Base-by-base conservation (phyloP, 2,329 filamentous ascomycete species). In the Gnomoniopsis sp. region DNA sequence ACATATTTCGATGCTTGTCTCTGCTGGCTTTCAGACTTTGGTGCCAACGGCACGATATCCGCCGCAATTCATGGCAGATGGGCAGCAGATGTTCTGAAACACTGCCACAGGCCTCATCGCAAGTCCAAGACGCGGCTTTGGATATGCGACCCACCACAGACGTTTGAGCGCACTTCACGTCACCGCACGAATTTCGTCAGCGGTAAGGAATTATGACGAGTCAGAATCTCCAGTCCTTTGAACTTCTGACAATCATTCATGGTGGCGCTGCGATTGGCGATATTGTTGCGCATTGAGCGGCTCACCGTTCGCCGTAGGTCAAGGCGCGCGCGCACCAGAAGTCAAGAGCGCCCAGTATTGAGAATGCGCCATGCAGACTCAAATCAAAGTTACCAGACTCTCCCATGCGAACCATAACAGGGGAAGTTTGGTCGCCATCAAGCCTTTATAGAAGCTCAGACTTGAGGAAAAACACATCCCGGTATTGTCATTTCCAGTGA, bases 401-500 rank as follows among this genome's bases (percentile, higher is more conserved):
- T 21, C 43, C 6, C 10, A 19, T 46, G n/a, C 6, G n/a, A 11
- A 46, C 43, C 19, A 46, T 46, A 4, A 4, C 3, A 19, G 11
- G 43, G 15, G 21, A 19, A 19, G n/a, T 11, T 7, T 19, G 19
- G 36, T 41, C 14, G 26, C 36, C 41, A 4, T n/a, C 15, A 44
- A 17, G 17, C 15, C 8, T 19, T 17, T 19, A 2, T n/a, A 21
- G 41, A 21, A 22, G 41, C 19, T 44, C 41, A 44, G 41, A 44
- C n/a, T 21, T 19, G 41, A 10, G 12, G 41, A 44, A 33, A 44
- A 10, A 14, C n/a, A 15, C 23, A 23, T 15, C 21, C 21, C 3
- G 33, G 23, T 49, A 23, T 11, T 60, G 49, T 77, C 71, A 81
- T 71, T 85, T 85, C 84, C 84, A 87, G 66, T 83, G 75, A 36